Evolutionary conservation across 345 rosid species (phyloP).

Genomic region (Corymbia maculata): DNA sequence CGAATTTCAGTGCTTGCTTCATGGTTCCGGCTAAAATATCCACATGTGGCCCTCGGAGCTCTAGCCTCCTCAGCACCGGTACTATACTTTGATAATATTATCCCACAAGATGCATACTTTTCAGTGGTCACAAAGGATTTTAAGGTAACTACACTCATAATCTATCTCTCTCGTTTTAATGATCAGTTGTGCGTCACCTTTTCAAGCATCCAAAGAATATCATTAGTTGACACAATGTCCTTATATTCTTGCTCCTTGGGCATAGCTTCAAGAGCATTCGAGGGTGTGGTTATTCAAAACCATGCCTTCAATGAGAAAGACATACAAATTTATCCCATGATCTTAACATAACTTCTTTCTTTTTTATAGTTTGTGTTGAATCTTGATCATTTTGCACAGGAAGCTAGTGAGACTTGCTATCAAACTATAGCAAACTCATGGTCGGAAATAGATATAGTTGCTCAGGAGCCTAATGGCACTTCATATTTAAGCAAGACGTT

Average conservation of each 20-base stretch:
- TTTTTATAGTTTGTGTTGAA: neutral
- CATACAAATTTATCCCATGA: neutral
- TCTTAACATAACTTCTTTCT: neutral
- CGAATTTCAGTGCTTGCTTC: constrained; percentile 43
- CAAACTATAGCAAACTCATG: constrained; percentile 45
- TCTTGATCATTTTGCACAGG: constrained; percentile 10
- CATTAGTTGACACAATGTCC: neutral
- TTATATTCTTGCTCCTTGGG: neutral
- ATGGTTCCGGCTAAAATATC: constrained; percentile 63
- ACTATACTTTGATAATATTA: constrained; percentile 37
- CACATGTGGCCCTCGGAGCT: constrained; percentile 50
- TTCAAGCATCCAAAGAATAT: neutral
- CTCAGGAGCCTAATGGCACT: constrained; percentile 37
- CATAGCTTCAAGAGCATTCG: neutral
- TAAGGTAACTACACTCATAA: constrained; percentile 11
- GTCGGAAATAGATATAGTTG: constrained; percentile 46
- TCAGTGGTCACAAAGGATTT: constrained; percentile 34
- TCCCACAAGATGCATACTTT: constrained; percentile 34
- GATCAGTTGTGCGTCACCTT: neutral
- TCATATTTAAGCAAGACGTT: constrained; percentile 41
- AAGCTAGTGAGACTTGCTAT: constrained; percentile 49
- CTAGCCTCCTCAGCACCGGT: constrained; percentile 65
- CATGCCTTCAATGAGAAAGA: neutral
- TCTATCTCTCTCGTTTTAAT: neutral
- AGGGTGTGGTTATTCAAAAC: neutral